Conservation (phyloP, 164 flowering plant genomes). For the Houttuynia cordata region DNA sequence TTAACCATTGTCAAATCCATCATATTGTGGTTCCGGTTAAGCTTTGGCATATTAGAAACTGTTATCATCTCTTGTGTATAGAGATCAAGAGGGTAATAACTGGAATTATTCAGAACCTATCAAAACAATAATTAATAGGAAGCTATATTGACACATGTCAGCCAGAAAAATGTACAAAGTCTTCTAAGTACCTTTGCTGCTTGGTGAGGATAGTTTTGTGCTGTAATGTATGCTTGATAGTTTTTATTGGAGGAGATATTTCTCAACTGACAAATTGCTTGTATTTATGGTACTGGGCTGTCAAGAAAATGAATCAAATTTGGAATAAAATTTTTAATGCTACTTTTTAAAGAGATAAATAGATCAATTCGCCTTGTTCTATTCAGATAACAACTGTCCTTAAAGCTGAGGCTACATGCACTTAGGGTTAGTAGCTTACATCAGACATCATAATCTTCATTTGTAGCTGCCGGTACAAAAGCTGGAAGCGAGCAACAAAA, state of each 20-base stretch:
- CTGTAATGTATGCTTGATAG: conserved; percentile 8
- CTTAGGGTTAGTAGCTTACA: conserved; percentile 35
- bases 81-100: conserved; percentile 12
- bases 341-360: background rate
- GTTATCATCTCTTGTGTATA: conserved; percentile 22
- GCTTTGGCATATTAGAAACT: conserved; percentile 19
- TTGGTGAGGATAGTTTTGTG: conserved; percentile 21
- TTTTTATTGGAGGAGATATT: conserved; percentile 17
- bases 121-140: background rate
- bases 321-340: background rate
- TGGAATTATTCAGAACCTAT: conserved; percentile 27
- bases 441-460: conserved; percentile 59
- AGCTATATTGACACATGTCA: background rate
- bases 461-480: conserved; percentile 58
- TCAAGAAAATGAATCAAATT: conserved; percentile 4
- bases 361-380: background rate
- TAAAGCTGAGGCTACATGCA: background rate
- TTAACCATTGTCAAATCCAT: conserved; percentile 11
- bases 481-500: conserved; percentile 27
- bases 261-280: conserved; percentile 10
- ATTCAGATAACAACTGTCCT: background rate
- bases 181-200: conserved; percentile 26
- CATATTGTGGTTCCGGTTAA: conserved; percentile 14
- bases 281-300: conserved; percentile 48
- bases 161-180: too few species aligned